phyloP scores from a whole-genome alignment of 1,139 yeast species.

The Blastobotrys elegans region DNA sequence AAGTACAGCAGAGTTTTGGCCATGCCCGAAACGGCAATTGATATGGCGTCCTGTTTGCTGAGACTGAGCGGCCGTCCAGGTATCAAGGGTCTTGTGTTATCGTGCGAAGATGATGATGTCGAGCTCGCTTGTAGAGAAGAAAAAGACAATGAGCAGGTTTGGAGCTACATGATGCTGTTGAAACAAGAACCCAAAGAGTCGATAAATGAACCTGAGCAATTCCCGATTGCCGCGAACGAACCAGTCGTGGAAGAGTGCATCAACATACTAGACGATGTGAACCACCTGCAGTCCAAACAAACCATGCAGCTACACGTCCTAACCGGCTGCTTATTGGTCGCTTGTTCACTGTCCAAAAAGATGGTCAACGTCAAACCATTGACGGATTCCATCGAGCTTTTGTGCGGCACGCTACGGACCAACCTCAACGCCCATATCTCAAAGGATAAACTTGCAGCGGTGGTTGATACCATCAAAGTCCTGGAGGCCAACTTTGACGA shows the following conservation, averaged over 20 bases:
- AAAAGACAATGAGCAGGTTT: neutral
- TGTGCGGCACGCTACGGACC: neutral
- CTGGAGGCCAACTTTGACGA: neutral
- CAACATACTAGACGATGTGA: neutral
- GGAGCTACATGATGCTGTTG: neutral
- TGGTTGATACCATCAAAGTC: neutral
- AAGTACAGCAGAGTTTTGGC: neutral
- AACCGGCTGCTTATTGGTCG: neutral
- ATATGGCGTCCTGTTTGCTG: constrained; percentile 3
- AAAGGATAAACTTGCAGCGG: neutral
- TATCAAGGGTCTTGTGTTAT: neutral
- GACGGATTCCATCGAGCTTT: neutral
- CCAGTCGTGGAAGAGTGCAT: neutral
- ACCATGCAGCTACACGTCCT: neutral
- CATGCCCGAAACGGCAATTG: neutral
- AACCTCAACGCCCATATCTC: neutral
- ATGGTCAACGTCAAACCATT: neutral
- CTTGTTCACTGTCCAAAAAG: neutral
- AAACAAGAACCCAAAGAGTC: neutral
- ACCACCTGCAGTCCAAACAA: neutral
- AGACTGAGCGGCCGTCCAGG: neutral
- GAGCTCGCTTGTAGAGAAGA: neutral
- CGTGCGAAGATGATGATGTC: neutral
- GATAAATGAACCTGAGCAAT: neutral
- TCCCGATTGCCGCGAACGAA: neutral